Evolutionary conservation across 805 yeast genomes (phyloP), one percentile per base, ranked within the genome.

Genomic region (Lipomyces lipofer): DNA sequence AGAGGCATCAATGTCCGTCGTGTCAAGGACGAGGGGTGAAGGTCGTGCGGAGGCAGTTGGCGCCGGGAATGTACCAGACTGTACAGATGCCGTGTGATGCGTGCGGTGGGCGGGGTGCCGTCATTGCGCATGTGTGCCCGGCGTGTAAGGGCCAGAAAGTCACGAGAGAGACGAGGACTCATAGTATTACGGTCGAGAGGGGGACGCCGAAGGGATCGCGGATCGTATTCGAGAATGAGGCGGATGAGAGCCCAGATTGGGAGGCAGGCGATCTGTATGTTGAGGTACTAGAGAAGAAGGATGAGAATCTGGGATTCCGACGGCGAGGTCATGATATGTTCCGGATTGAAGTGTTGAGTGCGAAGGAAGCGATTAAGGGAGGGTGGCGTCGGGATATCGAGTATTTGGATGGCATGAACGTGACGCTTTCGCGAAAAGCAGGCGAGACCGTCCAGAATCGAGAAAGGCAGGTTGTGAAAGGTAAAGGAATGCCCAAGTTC

Each of bases 51-150:
- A 76, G 85, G 55, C 95, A 91, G 68, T 71, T 92, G 61, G 97
- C 88, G 0, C 95, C 95, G 4, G 91, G 91, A 6, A 88, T 94
- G 89, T 74, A 88, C 58, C 98, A 94, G 71, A 86, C 84, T 58
- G 77, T 91, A 63, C 92, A 88, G 68, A 78, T 83, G 42, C 76
- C 78, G 2, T 94, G 99, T 77, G 89, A 86, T 50, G 72, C 73
- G 48, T 94, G 99, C 76, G 72, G 74, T 9, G 98, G 98, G 32
- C 73, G 76, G 42, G 99, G 99, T 10, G 74, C 80, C 51, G 71
- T 76, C 6, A 84, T 88, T 38, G 73, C 78, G 44, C 74, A 85
- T 60, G 76, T 77, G 42, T 94, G 99, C 74, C 67, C 74, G 15
- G 71, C 67, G 30, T 94, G 99, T 71, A 69, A 75, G 10, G 99